Evolutionary conservation across 2,329 filamentous ascomycete genomes (phyloP).

Genomic region (Fusarium succisae): DNA sequence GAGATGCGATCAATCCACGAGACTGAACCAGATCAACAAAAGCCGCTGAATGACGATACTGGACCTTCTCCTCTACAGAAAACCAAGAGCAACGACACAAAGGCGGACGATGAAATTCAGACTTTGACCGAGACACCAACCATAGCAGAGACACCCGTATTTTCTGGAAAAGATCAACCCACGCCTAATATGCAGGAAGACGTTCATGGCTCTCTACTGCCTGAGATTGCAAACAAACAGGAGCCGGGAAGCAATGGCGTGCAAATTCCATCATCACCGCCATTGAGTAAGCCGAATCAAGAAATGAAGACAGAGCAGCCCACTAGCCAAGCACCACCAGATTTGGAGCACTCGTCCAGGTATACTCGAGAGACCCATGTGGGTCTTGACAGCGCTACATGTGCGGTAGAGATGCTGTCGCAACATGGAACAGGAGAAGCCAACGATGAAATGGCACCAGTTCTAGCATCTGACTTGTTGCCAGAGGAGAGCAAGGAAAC

Average conservation of each 20-base stretch:
- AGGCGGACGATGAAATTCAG: neutral
- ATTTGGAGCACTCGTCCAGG: neutral
- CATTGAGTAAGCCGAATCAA: neutral
- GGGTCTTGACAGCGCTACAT: neutral
- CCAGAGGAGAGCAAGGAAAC: slow-evolving; percentile 20
- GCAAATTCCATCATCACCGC: neutral
- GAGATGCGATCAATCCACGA: neutral
- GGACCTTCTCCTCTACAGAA: neutral
- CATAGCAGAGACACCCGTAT: neutral
- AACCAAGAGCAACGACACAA: neutral
- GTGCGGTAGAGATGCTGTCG: neutral
- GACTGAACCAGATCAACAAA: slow-evolving; percentile 2
- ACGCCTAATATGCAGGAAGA: neutral
- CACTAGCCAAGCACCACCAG: neutral
- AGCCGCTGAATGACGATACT: neutral
- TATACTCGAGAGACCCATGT: neutral
- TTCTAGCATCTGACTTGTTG: neutral
- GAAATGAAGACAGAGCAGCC: neutral
- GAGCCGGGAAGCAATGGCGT: neutral
- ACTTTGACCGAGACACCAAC: neutral
- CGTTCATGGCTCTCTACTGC: neutral
- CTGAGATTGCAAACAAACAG: neutral
- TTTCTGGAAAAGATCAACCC: neutral
- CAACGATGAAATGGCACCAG: neutral
- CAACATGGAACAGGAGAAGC: neutral